Evolutionary conservation across 1,284 basidiomycete species (phyloP).

Genomic region (Pyrrhoderma lamaoense): DNA sequence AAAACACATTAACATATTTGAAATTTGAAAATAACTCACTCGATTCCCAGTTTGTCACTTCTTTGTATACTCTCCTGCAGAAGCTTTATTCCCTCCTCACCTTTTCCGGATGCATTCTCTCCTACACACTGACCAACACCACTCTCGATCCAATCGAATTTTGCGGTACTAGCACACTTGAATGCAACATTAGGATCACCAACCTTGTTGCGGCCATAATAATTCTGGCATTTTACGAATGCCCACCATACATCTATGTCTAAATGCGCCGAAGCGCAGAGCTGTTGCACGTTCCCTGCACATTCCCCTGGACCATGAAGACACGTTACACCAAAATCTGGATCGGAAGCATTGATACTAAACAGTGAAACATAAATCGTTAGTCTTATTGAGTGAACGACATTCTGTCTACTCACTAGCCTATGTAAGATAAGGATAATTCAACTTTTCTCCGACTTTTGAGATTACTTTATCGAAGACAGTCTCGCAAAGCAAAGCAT

Average conservation of each 20-base stretch:
- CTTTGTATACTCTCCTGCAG: conserved; percentile 51
- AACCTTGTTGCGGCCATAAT: conserved; percentile 53
- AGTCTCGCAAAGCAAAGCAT: conserved; percentile 70
- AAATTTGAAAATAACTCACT: conserved; percentile 34
- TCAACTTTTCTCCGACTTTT: conserved; percentile 59
- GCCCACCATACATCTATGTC: conserved; percentile 57
- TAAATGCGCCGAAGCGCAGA: conserved; percentile 64
- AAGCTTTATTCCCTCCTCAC: conserved; percentile 51
- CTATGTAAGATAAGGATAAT: conserved; percentile 67
- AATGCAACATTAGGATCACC: conserved; percentile 60
- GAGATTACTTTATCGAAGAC: conserved; percentile 69
- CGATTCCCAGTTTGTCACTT: conserved; percentile 44
- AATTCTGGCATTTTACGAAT: conserved; percentile 73
- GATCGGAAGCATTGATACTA: conserved; percentile 58
- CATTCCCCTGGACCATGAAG: conserved; percentile 76
- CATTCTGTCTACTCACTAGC: conserved; percentile 54
- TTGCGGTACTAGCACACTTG: conserved; percentile 54
- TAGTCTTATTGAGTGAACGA: not conserved
- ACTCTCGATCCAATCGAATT: conserved; percentile 64
- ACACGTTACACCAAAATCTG: conserved; percentile 67
- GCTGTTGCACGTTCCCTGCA: conserved; percentile 80
- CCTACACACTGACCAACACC: conserved; percentile 52
- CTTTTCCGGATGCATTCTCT: conserved; percentile 48
- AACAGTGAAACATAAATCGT: conserved; percentile 15
- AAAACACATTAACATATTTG: not conserved